Conservation (phyloP, 2,329 filamentous ascomycete species). For the Aureobasidium musti region DNA sequence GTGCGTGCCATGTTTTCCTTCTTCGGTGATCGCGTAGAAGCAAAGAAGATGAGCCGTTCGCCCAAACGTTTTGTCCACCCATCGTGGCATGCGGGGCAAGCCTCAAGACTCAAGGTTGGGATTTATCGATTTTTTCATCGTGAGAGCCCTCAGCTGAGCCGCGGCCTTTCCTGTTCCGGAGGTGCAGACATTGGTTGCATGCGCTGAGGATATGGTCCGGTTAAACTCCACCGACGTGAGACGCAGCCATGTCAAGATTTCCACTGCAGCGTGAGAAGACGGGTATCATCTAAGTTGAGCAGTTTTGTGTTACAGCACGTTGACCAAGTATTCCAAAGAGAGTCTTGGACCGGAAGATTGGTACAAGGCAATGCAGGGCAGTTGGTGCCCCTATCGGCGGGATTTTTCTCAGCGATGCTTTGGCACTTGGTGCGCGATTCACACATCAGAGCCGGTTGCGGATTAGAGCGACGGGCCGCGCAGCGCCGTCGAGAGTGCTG, state of each 20-base stretch:
- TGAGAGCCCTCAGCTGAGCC: constrained; percentile 6
- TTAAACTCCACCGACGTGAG: constrained; percentile 8
- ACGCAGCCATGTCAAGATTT: constrained; percentile 10
- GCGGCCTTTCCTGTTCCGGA: constrained; percentile 24
- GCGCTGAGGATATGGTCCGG: background rate
- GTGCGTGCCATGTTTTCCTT: background rate
- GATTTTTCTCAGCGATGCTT: background rate
- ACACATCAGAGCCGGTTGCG: constrained; percentile 2
- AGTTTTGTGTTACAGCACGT: constrained; percentile 2
- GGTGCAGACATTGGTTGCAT: constrained; percentile 1
- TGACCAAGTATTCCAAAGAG: background rate
- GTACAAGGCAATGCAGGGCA: constrained; percentile 26
- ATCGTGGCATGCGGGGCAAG: constrained; percentile 20
- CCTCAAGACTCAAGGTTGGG: constrained; percentile 4
- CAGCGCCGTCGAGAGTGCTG: constrained; percentile 4
- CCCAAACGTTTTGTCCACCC: background rate
- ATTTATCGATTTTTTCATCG: constrained; percentile 20
- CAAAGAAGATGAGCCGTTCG: constrained; percentile 15
- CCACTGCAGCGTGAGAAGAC: background rate
- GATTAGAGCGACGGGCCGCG: constrained; percentile 14
- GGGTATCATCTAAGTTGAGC: constrained; percentile 1
- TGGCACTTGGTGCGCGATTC: constrained; percentile 12
- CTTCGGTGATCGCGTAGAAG: constrained; percentile 14
- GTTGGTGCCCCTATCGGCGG: constrained; percentile 23
- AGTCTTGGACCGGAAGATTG: constrained; percentile 1